Conservation (phyloP, 2,329 filamentous ascomycete species). For the Colletotrichum sp. region DNA sequence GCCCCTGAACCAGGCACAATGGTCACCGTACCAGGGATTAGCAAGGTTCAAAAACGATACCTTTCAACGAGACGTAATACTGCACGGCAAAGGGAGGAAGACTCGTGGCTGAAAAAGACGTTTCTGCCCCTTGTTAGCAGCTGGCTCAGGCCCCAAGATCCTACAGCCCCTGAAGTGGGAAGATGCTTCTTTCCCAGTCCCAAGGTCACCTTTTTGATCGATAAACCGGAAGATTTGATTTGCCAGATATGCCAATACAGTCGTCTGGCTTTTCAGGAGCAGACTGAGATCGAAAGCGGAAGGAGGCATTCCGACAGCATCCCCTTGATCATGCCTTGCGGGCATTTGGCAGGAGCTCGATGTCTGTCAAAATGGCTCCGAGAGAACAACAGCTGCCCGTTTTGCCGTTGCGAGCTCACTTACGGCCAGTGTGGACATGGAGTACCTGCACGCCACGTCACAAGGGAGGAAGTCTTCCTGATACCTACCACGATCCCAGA, state of each 20-base stretch:
- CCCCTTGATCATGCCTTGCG: conserved; percentile 38
- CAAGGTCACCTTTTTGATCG: conserved; percentile 31
- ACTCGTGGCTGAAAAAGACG: background rate
- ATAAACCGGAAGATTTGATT: conserved; percentile 25
- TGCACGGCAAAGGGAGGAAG: background rate
- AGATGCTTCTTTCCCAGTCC: conserved; percentile 30
- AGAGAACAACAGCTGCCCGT: conserved; percentile 32
- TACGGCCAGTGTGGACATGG: conserved; percentile 34
- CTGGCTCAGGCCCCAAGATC: background rate
- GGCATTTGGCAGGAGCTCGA: conserved; percentile 34
- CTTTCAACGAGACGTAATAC: background rate
- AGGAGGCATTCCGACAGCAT: background rate
- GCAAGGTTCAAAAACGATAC: background rate
- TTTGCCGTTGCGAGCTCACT: conserved; percentile 34
- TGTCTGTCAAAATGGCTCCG: conserved; percentile 34
- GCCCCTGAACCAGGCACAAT: background rate
- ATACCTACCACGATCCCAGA: conserved; percentile 37
- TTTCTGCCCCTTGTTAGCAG: background rate
- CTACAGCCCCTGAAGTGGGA: background rate
- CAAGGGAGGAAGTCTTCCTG: conserved; percentile 31
- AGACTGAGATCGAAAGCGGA: background rate
- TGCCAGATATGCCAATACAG: conserved; percentile 31
- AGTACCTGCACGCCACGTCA: conserved; percentile 29
- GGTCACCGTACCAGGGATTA: background rate
- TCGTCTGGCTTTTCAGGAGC: conserved; percentile 20